phyloP scores from a whole-genome alignment of 164 flowering plant species.

The Brasenia schreberi region DNA sequence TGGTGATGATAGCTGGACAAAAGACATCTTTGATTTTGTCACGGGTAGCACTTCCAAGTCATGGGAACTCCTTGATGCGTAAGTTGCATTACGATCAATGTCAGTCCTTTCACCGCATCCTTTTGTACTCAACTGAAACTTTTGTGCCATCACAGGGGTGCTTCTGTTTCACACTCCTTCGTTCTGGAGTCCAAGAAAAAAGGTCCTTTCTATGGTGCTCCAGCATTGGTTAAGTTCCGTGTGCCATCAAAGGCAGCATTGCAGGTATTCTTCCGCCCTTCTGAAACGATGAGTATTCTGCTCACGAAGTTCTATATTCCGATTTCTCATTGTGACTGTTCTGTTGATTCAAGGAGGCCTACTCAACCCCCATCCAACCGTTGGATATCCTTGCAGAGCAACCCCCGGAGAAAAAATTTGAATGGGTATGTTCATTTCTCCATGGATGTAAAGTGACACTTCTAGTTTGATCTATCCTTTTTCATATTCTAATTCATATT shows the following conservation, averaged over 20 bases:
- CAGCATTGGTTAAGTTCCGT: constrained; percentile 77
- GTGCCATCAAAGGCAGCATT: constrained; percentile 68
- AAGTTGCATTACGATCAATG: constrained; percentile 17
- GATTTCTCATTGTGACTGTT: background rate
- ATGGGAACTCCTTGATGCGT: constrained; percentile 96
- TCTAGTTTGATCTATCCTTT: background rate
- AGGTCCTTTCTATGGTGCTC: constrained; percentile 54
- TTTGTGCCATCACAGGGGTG: constrained; percentile 35
- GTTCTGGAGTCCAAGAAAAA: constrained; percentile 59
- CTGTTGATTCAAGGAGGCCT: constrained; percentile 41
- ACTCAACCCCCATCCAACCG: constrained; percentile 70
- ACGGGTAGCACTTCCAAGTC: constrained; percentile 64
- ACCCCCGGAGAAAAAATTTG: constrained; percentile 69
- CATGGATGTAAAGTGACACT: background rate
- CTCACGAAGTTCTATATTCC: background rate
- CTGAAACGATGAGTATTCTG: background rate
- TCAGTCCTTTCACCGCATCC: background rate
- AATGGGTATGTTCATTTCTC: constrained; percentile 36
- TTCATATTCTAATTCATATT: background rate
- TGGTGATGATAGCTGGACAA: constrained; percentile 65
- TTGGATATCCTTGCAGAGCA: constrained; percentile 80
- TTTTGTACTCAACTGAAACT: background rate
- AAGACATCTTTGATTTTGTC: constrained; percentile 46
- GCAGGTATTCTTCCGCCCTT: constrained; percentile 34
- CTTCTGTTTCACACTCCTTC: constrained; percentile 65